A percentile compares a stretch with the other conserved stretches of the same genome.
phyloP scores from a whole-genome alignment of 352 stramenopile genomes.

The Phytophthora pisi region DNA sequence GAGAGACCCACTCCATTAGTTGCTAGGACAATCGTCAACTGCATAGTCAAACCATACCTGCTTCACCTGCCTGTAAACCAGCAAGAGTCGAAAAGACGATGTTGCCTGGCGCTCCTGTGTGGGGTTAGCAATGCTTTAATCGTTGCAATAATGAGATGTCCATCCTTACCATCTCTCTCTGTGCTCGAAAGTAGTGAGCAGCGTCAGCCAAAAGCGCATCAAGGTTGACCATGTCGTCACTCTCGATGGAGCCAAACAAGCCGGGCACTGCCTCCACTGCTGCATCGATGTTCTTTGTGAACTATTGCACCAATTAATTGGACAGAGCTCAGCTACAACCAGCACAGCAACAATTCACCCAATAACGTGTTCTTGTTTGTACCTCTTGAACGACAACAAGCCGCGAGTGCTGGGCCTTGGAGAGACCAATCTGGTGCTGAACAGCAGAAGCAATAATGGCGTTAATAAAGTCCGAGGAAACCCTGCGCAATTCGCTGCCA shows the following conservation, averaged over 20 bases:
- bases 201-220: slow-evolving; percentile 44
- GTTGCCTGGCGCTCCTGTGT: slow-evolving; percentile 21
- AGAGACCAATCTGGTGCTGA: slow-evolving; percentile 54
- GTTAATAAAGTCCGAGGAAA: background rate
- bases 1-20: slow-evolving; percentile 1
- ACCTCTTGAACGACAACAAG: slow-evolving; percentile 49
- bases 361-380: background rate
- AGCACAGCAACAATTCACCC: background rate
- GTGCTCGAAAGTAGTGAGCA: slow-evolving; percentile 35
- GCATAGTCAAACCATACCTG: slow-evolving; percentile 21
- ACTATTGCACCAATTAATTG: slow-evolving; percentile 26
- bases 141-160: background rate
- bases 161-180: slow-evolving; percentile 29
- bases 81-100: slow-evolving; percentile 37
- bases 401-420: slow-evolving; percentile 24
- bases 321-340: slow-evolving; percentile 1
- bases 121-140: background rate
- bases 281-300: slow-evolving; percentile 36
- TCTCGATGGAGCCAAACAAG: slow-evolving; percentile 6
- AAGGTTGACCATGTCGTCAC: slow-evolving; percentile 27
- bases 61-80: slow-evolving; percentile 39
- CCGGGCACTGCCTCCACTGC: slow-evolving; percentile 36
- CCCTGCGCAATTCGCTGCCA: background rate
- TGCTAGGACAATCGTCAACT: slow-evolving; percentile 1
- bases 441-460: background rate